Percentiles rank a stretch among this genome's conserved stretches.
phyloP scores from a whole-genome alignment of 1,139 yeast species.

The Pichia inconspicua region DNA sequence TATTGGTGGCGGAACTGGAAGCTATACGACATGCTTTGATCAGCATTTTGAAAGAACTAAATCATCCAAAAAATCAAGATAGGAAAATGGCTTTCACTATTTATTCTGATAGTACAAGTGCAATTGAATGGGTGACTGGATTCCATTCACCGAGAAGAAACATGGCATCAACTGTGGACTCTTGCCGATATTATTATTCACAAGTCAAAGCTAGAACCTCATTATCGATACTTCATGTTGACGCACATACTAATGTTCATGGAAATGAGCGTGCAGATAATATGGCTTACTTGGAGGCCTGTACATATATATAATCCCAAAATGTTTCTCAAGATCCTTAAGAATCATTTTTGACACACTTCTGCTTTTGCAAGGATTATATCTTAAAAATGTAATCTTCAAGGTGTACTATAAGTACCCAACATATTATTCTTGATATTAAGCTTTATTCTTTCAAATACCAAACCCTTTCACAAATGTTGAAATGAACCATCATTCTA shows the following conservation, averaged over 20 bases:
- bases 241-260: constrained; percentile 57
- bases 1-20: constrained; percentile 32
- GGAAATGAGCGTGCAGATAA: constrained; percentile 76
- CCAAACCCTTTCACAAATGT: no score
- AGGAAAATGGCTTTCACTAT: constrained; percentile 36
- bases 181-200: not conserved
- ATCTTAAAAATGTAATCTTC: no score
- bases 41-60: constrained; percentile 58
- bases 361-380: no score
- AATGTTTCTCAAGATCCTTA: no score
- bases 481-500: no score
- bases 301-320: no score
- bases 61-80: constrained; percentile 31
- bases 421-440: no score
- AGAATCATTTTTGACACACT: no score
- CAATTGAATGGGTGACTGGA: constrained; percentile 15
- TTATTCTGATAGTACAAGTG: constrained; percentile 41
- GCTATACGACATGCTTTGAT: constrained; percentile 63
- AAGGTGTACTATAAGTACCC: no score
- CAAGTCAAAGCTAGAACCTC: not conserved
- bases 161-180: not conserved
- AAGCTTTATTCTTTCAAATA: no score
- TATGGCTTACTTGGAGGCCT: not conserved
- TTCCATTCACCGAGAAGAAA: not conserved
- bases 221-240: constrained; percentile 38